phyloP scores from a whole-genome alignment of 306 rosid genomes.

The Cucumis sativus region Cucumber_9930_V3 NC_026658.2:22052001-22052500 shows the following conservation, averaged over 20 bases:
- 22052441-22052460: not conserved
- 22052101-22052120: conserved; percentile 95
- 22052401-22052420: not conserved
- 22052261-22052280: not conserved
- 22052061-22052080: conserved; percentile 86
- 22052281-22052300: no score
- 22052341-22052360: no score
- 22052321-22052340: not conserved
- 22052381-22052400: not conserved
- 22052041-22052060: conserved; percentile 10
- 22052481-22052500: not conserved
- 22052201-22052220: not conserved
- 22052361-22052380: not conserved
- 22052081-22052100: conserved; percentile 96
- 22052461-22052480: not conserved
- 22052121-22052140: conserved; percentile 68
- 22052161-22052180: conserved; percentile 9
- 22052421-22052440: not conserved
- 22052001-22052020: conserved; percentile 2
- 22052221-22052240: not conserved
- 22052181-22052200: not conserved
- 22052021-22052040: conserved; percentile 8
- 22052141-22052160: conserved; percentile 7
- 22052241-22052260: not conserved
- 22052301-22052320: no score